These are phyloP conservation scores for Phialocephala subalpina DNA, from an alignment of 2,329 filamentous ascomycete genomes.

Conservation along the genomic window DNA sequence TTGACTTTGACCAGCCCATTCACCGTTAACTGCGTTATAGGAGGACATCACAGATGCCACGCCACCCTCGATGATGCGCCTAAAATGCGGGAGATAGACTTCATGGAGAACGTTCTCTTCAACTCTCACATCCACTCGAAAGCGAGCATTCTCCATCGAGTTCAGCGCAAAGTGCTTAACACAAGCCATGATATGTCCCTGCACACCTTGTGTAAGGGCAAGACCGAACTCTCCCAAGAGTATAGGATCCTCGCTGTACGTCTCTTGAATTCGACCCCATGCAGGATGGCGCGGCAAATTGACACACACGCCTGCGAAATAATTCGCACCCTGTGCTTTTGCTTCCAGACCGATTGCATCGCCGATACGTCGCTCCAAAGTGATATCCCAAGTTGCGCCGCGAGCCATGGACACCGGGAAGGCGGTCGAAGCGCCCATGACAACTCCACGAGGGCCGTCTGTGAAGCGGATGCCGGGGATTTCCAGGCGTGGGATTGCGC, in stretches of 20 bases:
- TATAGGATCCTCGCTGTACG: slow-evolving; percentile 43
- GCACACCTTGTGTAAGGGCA: slow-evolving; percentile 36
- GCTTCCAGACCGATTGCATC: slow-evolving; percentile 40
- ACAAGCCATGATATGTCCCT: slow-evolving; percentile 41
- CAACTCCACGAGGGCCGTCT: slow-evolving; percentile 41
- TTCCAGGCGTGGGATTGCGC: slow-evolving; percentile 19
- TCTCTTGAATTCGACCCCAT: slow-evolving; percentile 43
- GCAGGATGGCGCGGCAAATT: slow-evolving; percentile 35
- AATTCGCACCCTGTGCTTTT: slow-evolving; percentile 41
- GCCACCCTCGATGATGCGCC: slow-evolving; percentile 20
- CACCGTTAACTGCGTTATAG: slow-evolving; percentile 26
- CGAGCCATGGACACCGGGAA: slow-evolving; percentile 33
- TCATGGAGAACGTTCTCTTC: slow-evolving; percentile 41
- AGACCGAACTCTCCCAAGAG: slow-evolving; percentile 41
- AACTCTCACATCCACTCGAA: slow-evolving; percentile 39
- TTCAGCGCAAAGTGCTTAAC: slow-evolving; percentile 44
- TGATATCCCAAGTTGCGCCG: slow-evolving; percentile 41
- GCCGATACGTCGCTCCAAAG: slow-evolving; percentile 38
- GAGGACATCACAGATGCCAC: slow-evolving; percentile 25
- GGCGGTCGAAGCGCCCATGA: slow-evolving; percentile 23
- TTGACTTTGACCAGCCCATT: slow-evolving; percentile 26
- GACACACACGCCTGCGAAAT: slow-evolving; percentile 40
- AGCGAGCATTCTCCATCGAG: slow-evolving; percentile 44
- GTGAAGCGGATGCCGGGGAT: slow-evolving; percentile 35
- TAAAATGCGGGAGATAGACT: slow-evolving; percentile 35